Percentiles rank a stretch among this genome's conserved stretches.
Conservation (phyloP, 208 protist genomes). For the Kentomonas sorsogonicus region DNA sequence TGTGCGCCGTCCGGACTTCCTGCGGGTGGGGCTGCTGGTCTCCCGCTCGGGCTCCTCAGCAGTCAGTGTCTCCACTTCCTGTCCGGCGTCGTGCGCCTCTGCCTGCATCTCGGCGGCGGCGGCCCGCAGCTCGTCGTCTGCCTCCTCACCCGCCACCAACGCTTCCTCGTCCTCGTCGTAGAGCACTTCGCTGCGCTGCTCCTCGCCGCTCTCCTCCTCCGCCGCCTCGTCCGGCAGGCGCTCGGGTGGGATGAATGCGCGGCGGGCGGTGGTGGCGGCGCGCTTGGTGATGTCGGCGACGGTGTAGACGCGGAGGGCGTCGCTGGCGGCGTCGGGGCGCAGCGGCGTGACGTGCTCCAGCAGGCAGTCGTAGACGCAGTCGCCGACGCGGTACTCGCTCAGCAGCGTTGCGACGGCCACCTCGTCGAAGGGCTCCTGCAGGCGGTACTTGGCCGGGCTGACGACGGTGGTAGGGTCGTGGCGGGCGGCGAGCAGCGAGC, state of each 20-base stretch:
- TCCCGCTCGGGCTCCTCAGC: neutral
- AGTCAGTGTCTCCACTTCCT: neutral
- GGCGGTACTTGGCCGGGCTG: constrained; percentile 36
- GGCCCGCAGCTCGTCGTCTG: neutral
- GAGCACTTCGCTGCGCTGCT: too few relatives aligned
- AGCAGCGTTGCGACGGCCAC: constrained; percentile 56
- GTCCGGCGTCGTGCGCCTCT: neutral
- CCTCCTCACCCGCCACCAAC: neutral
- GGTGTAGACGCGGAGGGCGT: constrained; percentile 17
- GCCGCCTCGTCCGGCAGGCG: neutral
- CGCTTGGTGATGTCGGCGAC: constrained; percentile 7
- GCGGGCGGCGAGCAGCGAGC: constrained; percentile 21
- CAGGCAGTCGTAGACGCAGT: constrained; percentile 78
- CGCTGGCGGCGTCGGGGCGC: constrained; percentile 22
- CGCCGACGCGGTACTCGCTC: constrained; percentile 38
- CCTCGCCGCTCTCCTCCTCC: neutral
- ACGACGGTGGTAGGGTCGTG: constrained; percentile 11
- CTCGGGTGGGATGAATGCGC: neutral
- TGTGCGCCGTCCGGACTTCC: too few relatives aligned
- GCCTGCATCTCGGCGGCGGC: neutral
- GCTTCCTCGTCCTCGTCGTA: too few relatives aligned
- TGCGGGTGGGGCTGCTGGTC: too few relatives aligned
- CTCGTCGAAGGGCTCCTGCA: constrained; percentile 36
- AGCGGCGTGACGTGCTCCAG: constrained; percentile 45
- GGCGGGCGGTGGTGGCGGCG: too few relatives aligned